Base-by-base conservation (phyloP, 2,329 filamentous ascomycete species). In the Polychaeton citri region DNA sequence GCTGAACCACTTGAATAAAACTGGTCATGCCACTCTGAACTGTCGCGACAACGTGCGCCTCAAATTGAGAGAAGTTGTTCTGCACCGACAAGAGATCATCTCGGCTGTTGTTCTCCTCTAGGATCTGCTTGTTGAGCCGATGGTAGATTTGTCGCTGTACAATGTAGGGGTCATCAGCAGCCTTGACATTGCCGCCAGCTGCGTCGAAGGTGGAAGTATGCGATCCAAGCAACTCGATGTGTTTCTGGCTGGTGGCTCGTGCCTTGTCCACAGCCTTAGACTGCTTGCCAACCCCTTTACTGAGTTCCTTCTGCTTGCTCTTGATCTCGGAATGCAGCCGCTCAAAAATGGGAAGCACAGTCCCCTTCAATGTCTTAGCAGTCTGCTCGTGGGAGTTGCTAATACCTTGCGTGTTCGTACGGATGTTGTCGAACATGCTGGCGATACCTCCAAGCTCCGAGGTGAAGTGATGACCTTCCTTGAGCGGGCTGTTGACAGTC, bases 251-350 rank as follows among this genome's bases (percentile, higher is more conserved):
- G 5, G 64, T 66, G 49, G 77, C 76, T 41, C 88, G 81, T 6
- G 84, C 78, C 66, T 93, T 95, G 43, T 94, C 85, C 16, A 98
- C 86, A 34, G 84, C 76, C 65, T 96, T 98, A 46, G 82, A 76
- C 12, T 79, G 74, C 67, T 92, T 94, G 42, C 77, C 73, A 16
- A 82, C 84, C 6, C 88, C 87, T 42, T 76, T 71, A 30, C 74
- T 71, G 34, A 98, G 72, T 62, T 95, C 87, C 68, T 96, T 96
- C 44, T 75, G 71, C 68, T 96, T 96, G 65, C 81, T 78, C 72
- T 96, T 98, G 68, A 98, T 90, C 59, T 96, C 90, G 58, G 84
- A 79, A 65, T 96, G 87, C 33, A 98, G 69, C 35, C 86, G 81
- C 50, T 92, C 84, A 54, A 98, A 79, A 44, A 88, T 79, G 24